Percentiles rank a stretch among this genome's conserved stretches.
phyloP scores from a whole-genome alignment of 1,284 basidiomycete species.

The Cryptococcus sp. region DNA sequence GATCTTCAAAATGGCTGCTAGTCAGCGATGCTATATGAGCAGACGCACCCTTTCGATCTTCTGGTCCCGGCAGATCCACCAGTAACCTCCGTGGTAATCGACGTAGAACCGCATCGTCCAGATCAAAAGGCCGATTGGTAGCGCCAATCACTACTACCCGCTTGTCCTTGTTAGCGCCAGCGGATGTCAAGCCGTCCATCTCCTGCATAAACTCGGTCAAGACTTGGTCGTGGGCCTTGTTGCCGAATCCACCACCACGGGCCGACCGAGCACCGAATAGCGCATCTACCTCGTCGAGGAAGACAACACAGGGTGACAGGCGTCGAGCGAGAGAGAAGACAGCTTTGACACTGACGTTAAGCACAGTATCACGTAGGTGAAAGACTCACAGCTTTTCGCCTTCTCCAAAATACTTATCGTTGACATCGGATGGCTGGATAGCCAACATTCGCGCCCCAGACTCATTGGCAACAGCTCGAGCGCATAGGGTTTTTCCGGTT shows the following conservation, averaged over 20 bases:
- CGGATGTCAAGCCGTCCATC: conserved; percentile 79
- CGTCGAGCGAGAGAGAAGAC: conserved; percentile 83
- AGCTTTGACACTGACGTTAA: conserved; percentile 57
- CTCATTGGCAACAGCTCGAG: conserved; percentile 84
- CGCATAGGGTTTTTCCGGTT: conserved; percentile 84
- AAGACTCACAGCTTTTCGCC: conserved; percentile 70
- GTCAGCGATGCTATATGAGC: not conserved
- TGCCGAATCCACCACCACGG: conserved; percentile 70
- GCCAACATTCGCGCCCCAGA: conserved; percentile 83
- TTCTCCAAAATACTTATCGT: conserved; percentile 74
- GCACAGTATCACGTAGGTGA: not conserved
- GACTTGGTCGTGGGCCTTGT: conserved; percentile 63
- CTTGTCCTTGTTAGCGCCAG: conserved; percentile 63
- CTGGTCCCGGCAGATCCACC: conserved; percentile 75
- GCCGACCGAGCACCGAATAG: conserved; percentile 83
- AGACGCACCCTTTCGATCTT: conserved; percentile 66
- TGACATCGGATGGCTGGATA: conserved; percentile 52
- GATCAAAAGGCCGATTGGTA: conserved; percentile 63
- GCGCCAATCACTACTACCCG: conserved; percentile 90
- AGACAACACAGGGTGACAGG: conserved; percentile 87
- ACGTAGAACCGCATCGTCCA: conserved; percentile 58
- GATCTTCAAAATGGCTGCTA: conserved; percentile 77
- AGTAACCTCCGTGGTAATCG: conserved; percentile 74
- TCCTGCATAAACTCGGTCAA: conserved; percentile 90
- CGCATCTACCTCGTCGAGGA: conserved; percentile 93